These are phyloP conservation scores for Aspergillus taichungensis DNA, from an alignment of 495 filamentous ascomycete species.

Conservation along the genomic window DNA sequence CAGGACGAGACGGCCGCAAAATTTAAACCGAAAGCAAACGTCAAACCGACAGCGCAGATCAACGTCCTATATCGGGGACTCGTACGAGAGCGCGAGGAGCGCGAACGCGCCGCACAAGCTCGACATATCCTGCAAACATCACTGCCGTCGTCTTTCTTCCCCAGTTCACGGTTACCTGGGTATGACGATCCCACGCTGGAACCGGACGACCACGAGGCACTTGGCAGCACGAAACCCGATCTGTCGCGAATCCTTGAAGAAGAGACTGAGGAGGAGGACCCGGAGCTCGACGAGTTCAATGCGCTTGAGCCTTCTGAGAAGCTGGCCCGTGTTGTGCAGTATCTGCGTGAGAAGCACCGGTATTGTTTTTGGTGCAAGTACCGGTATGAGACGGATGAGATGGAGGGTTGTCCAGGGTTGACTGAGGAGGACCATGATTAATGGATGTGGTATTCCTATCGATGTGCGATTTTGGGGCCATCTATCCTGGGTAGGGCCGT, in stretches of 20 bases:
- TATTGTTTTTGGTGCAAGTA: slow-evolving; percentile 99
- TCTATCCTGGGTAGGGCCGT: too few relatives aligned
- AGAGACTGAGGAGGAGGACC: slow-evolving; percentile 74
- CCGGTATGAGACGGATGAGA: slow-evolving; percentile 54
- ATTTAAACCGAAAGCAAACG: slow-evolving; percentile 18
- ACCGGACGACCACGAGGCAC: slow-evolving; percentile 44
- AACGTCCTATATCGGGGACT: slow-evolving; percentile 75
- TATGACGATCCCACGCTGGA: slow-evolving; percentile 48
- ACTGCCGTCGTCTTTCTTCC: slow-evolving; percentile 38
- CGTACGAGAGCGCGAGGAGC: slow-evolving; percentile 56
- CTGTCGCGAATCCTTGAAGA: slow-evolving; percentile 44
- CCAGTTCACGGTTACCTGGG: slow-evolving; percentile 38
- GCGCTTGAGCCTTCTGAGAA: slow-evolving; percentile 53
- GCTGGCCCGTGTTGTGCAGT: slow-evolving; percentile 52
- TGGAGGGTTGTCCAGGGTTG: slow-evolving; percentile 85
- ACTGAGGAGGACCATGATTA: slow-evolving; percentile 91
- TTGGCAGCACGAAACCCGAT: slow-evolving; percentile 31
- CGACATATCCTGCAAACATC: slow-evolving; percentile 63
- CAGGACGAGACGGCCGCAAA: slow-evolving; percentile 8
- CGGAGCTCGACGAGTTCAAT: slow-evolving; percentile 79
- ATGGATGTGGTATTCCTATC: neutral
- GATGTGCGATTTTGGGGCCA: too few relatives aligned
- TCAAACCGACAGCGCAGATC: slow-evolving; percentile 49
- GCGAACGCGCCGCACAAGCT: slow-evolving; percentile 59
- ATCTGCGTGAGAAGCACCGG: slow-evolving; percentile 57